phyloP scores from a whole-genome alignment of 805 yeast genomes.

The Lipomyces lipofer region DNA sequence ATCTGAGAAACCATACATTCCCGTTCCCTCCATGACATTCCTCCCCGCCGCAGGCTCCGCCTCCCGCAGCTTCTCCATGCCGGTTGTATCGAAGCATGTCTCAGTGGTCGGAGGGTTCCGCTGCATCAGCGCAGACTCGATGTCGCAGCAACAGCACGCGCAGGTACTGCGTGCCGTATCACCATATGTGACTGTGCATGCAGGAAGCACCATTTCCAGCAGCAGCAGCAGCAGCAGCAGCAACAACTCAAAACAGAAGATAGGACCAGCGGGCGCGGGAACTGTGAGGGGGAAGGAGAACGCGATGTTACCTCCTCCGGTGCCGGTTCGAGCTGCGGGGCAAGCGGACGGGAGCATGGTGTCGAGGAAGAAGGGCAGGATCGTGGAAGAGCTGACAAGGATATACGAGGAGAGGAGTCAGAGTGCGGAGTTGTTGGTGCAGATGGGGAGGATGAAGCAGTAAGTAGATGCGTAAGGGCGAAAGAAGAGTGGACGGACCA shows the following conservation, averaged over 20 bases:
- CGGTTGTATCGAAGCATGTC: conserved; percentile 6
- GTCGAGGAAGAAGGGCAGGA: conserved; percentile 25
- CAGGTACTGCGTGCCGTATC: conserved; percentile 20
- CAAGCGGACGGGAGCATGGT: not conserved
- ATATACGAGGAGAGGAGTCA: conserved; percentile 32
- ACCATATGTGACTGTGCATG: conserved; percentile 25
- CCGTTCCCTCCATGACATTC: conserved; percentile 16
- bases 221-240: too few relatives aligned
- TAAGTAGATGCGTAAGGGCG: too few relatives aligned
- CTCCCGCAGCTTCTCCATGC: conserved; percentile 4
- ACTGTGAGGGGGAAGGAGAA: conserved; percentile 10
- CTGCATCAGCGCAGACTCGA: conserved; percentile 24
- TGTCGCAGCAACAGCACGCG: conserved; percentile 14
- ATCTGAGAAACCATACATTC: conserved; percentile 21
- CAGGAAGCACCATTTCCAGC: too few relatives aligned
- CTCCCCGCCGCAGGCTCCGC: conserved; percentile 3
- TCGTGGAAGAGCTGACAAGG: conserved; percentile 29
- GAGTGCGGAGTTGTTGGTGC: conserved; percentile 28
- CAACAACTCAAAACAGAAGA: not conserved
- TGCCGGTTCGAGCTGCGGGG: not conserved
- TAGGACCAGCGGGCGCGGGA: not conserved
- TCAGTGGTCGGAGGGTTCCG: conserved; percentile 30
- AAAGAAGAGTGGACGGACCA: too few relatives aligned
- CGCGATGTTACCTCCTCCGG: conserved; percentile 9
- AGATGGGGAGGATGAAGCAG: conserved; percentile 14